Conservation (phyloP, 768 basidiomycete species). For the Holtermanniella nyarrowii region DNA sequence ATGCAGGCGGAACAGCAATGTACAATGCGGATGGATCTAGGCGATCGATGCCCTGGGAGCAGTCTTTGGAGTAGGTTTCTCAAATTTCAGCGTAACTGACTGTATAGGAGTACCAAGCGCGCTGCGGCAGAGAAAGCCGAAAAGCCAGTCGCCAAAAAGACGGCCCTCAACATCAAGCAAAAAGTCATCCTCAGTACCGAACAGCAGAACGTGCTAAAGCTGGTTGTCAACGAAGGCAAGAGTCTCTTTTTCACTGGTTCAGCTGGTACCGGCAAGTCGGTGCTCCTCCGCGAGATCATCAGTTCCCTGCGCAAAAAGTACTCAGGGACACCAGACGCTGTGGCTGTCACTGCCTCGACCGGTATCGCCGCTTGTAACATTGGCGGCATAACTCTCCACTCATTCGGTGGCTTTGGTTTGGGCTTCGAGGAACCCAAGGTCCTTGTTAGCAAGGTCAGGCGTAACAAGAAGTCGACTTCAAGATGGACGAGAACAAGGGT, state of each 20-base stretch:
- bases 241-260: constrained; percentile 95
- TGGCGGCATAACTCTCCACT: constrained; percentile 88
- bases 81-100: background rate
- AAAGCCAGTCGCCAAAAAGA: constrained; percentile 9
- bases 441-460: constrained; percentile 57
- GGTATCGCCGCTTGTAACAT: constrained; percentile 98
- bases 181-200: constrained; percentile 67
- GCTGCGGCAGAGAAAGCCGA: background rate
- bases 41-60: background rate
- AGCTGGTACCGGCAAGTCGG: constrained; percentile 95
- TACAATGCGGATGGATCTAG: no score
- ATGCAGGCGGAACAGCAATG: no score
- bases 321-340: constrained; percentile 53
- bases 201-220: constrained; percentile 68
- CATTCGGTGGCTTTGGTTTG: constrained; percentile 86
- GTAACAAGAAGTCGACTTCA: constrained; percentile 69
- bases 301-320: constrained; percentile 54
- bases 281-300: constrained; percentile 86
- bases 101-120: background rate
- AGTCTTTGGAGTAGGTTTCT: background rate
- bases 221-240: constrained; percentile 56
- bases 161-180: constrained; percentile 39
- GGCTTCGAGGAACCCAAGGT: constrained; percentile 57
- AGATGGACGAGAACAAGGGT: constrained; percentile 80
- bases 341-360: constrained; percentile 91